These are phyloP conservation scores for Calcarisporium arbuscula DNA, from an alignment of 2,329 filamentous ascomycete species.

Conservation along the genomic window DNA sequence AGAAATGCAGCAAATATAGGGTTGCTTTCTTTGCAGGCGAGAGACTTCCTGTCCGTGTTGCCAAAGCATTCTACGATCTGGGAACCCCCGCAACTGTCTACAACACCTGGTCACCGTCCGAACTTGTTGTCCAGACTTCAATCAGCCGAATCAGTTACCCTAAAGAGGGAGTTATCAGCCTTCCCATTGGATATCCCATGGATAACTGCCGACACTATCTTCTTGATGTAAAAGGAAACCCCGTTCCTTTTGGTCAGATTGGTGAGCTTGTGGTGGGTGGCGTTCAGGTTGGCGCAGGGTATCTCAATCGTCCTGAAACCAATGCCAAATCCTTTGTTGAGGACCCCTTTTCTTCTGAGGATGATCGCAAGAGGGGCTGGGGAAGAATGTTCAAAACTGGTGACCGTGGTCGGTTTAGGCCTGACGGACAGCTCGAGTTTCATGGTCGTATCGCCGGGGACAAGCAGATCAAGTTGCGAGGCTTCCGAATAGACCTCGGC, in stretches of 20 bases:
- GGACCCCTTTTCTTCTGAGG: constrained; percentile 17
- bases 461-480: constrained; percentile 26
- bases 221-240: constrained; percentile 25
- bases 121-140: constrained; percentile 17
- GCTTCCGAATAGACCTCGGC: constrained; percentile 30
- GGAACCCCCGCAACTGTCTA: constrained; percentile 14
- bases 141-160: constrained; percentile 13
- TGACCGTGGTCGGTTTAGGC: constrained; percentile 30
- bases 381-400: constrained; percentile 37
- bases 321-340: constrained; percentile 40
- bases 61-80: constrained; percentile 16
- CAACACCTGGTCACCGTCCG: constrained; percentile 17
- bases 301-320: constrained; percentile 32
- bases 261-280: constrained; percentile 38
- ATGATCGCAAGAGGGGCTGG: constrained; percentile 14
- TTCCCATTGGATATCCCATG: constrained; percentile 18
- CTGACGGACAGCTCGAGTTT: constrained; percentile 29
- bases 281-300: constrained; percentile 33
- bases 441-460: constrained; percentile 32
- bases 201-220: constrained; percentile 31
- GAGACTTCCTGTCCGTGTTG: constrained; percentile 15
- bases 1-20: constrained; percentile 14
- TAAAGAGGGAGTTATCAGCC: constrained; percentile 9
- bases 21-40: constrained; percentile 18
- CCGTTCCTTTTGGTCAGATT: constrained; percentile 31